A percentile compares a stretch with the other conserved stretches of the same genome.
Conservation (phyloP, 768 basidiomycete species). For the Crassisporium funariophilum region DNA sequence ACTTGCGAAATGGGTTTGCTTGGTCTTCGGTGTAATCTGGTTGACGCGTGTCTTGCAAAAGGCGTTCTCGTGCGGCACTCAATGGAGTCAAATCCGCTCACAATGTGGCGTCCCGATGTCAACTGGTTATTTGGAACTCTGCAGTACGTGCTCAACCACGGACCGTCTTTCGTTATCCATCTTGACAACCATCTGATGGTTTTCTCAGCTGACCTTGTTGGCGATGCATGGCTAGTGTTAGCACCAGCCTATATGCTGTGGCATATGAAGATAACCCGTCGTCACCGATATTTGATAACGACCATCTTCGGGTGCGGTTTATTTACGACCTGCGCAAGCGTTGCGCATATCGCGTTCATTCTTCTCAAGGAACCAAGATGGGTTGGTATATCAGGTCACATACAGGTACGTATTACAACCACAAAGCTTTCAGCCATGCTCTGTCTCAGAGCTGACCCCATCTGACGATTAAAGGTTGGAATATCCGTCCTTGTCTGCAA, state of each 20-base stretch:
- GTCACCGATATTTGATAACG: conserved; percentile 7
- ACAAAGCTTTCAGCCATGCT: not conserved
- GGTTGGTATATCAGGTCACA: conserved; percentile 5
- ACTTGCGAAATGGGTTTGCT: not conserved
- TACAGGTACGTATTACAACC: conserved; percentile 10
- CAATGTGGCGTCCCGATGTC: not conserved
- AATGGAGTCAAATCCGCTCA: not conserved
- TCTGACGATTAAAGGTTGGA: too few species aligned
- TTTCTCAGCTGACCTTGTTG: conserved; percentile 7
- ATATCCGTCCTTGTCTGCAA: conserved; percentile 13
- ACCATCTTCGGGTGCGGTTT: conserved; percentile 12
- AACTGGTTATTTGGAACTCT: conserved; percentile 2
- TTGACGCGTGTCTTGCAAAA: conserved; percentile 8
- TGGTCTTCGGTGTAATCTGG: conserved; percentile 6
- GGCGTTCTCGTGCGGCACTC: conserved; percentile 7
- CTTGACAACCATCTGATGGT: not conserved
- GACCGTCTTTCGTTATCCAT: not conserved
- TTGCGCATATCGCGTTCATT: conserved; percentile 11
- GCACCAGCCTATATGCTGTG: conserved; percentile 13
- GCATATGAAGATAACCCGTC: conserved; percentile 3
- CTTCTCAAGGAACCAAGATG: not conserved
- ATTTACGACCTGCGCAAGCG: conserved; percentile 10
- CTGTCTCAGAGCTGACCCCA: too few species aligned
- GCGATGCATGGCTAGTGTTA: conserved; percentile 12
- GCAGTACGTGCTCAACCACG: conserved; percentile 1